Evolutionary conservation across 1,284 basidiomycete genomes (phyloP).

Genomic region (Vanrija sp.): DNA sequence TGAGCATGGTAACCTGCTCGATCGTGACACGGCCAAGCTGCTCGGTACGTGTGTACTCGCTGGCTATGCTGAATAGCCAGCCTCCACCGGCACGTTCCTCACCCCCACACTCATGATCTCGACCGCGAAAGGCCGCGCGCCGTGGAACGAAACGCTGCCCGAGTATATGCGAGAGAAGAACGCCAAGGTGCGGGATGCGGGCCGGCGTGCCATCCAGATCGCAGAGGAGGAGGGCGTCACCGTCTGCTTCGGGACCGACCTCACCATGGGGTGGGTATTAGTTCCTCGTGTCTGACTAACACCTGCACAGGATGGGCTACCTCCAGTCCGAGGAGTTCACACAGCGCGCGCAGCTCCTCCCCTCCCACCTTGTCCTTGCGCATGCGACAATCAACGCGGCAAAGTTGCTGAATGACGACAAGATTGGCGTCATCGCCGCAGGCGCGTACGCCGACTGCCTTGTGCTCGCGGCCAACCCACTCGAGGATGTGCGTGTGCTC

Average conservation of each 20-base stretch:
- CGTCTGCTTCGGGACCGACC: slow-evolving; percentile 19
- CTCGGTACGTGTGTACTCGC: background rate
- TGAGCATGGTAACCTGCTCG: slow-evolving; percentile 52
- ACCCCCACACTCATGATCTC: slow-evolving; percentile 51
- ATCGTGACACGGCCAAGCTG: slow-evolving; percentile 30
- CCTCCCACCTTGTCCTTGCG: slow-evolving; percentile 47
- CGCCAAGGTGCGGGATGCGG: slow-evolving; percentile 17
- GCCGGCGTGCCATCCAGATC: slow-evolving; percentile 16
- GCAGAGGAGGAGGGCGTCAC: slow-evolving; percentile 32
- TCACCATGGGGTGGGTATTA: slow-evolving; percentile 5
- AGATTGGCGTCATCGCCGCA: slow-evolving; percentile 47
- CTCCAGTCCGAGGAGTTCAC: slow-evolving; percentile 45
- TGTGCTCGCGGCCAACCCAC: slow-evolving; percentile 51
- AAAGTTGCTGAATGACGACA: slow-evolving; percentile 46
- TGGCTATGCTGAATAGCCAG: slow-evolving; percentile 32
- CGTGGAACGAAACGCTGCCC: slow-evolving; percentile 16
- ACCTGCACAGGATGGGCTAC: slow-evolving; percentile 7
- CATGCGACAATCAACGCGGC: slow-evolving; percentile 54
- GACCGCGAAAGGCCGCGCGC: slow-evolving; percentile 16
- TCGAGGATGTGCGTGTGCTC: slow-evolving; percentile 53
- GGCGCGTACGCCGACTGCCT: slow-evolving; percentile 53
- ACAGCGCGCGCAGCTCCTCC: slow-evolving; percentile 50
- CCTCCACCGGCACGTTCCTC: slow-evolving; percentile 48
- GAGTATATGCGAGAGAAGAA: slow-evolving; percentile 20
- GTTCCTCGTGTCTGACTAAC: background rate